A percentile compares a stretch with the other conserved stretches of the same genome.
phyloP scores from a whole-genome alignment of 139 green algal species.

The Chlamydomonas incerta region DNA sequence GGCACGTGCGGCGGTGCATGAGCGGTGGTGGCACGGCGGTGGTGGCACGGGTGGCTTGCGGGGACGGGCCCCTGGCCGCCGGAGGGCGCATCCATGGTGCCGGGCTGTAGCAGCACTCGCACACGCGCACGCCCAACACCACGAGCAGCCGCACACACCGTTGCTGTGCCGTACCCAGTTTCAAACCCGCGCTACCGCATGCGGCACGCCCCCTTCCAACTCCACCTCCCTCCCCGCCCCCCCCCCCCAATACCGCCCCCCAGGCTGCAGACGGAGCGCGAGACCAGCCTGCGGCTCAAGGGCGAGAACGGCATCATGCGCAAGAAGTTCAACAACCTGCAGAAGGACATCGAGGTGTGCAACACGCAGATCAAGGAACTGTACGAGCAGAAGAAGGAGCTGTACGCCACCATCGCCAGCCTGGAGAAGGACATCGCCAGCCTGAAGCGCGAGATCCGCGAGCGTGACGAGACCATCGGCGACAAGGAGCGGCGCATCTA shows the following conservation, averaged over 20 bases:
- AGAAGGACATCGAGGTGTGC: conserved; percentile 74
- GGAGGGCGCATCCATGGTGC: too few relatives aligned
- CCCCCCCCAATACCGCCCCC: not conserved
- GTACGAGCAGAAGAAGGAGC: conserved; percentile 85
- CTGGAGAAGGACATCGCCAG: conserved; percentile 89
- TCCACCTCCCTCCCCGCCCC: too few relatives aligned
- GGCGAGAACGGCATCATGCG: conserved; percentile 96
- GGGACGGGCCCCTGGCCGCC: too few relatives aligned
- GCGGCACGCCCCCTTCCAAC: too few relatives aligned
- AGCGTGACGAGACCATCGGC: conserved; percentile 91
- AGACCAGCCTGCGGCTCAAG: conserved; percentile 84
- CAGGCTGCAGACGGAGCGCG: conserved; percentile 65
- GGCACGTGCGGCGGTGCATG: too few relatives aligned
- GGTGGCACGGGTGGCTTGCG: too few relatives aligned
- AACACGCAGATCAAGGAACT: conserved; percentile 78
- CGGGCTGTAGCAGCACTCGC: too few relatives aligned
- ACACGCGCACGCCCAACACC: too few relatives aligned
- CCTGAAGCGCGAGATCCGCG: conserved; percentile 87
- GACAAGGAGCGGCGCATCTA: conserved; percentile 96
- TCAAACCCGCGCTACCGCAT: too few relatives aligned
- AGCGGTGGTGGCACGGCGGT: too few relatives aligned
- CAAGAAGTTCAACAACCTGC: conserved; percentile 91
- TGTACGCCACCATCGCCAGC: conserved; percentile 66
- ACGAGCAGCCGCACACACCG: too few relatives aligned
- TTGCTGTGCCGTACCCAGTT: too few relatives aligned